Base-by-base conservation (phyloP, 176 grass and related monocot species). In the Carex scoparia region DNA sequence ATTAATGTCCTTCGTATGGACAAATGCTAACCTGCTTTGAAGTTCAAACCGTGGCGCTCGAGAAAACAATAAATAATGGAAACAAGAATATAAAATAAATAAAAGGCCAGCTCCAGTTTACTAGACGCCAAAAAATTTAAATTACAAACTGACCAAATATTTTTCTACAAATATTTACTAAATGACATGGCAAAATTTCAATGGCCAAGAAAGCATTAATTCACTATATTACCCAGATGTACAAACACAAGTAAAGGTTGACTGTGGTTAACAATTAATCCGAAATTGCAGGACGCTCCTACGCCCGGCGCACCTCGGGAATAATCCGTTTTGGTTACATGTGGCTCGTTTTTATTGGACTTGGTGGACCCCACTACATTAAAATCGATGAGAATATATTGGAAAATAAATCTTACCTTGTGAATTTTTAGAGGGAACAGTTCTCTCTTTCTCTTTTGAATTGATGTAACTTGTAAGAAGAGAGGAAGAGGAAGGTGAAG, bases 1-100 rank as follows among this genome's bases (percentile, higher is more conserved):
- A 66, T 65, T 64, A 82, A 15, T 65, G 23, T 11, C 38, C 66
- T 6, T 0, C 7, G 14, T 27, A 30, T 18, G 59, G 35, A 14
- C 56, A 80, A 61, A 37, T 18, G 5, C 0, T 42, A 61, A n/a
- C 18, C 37, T n/a, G 46, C 30, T 81, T 65, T 42, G 2, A 65
- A 81, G 59, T 62, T 63, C 58, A 81, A 81, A 81, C n/a, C 33
- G 14, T 18, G 79, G 79, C 53, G 79, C 79, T 27, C 13, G 19
- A 11, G 0, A 58, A 65, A 62, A 18, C 2, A 81, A 64, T 81
- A 64, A 48, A 65, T 28, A 80, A 80, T 31, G 7, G 1, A 37
- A 81, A 81, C 1, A 80, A 8, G 11, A 60, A 28, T 59, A 15
- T 10, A n/a, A 23, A 27, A 77, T 49, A 79, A 54, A 77, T 11